These are phyloP conservation scores for Sugiyamaella floridensis DNA, from an alignment of 805 yeast genomes.

Conservation along the genomic window DNA sequence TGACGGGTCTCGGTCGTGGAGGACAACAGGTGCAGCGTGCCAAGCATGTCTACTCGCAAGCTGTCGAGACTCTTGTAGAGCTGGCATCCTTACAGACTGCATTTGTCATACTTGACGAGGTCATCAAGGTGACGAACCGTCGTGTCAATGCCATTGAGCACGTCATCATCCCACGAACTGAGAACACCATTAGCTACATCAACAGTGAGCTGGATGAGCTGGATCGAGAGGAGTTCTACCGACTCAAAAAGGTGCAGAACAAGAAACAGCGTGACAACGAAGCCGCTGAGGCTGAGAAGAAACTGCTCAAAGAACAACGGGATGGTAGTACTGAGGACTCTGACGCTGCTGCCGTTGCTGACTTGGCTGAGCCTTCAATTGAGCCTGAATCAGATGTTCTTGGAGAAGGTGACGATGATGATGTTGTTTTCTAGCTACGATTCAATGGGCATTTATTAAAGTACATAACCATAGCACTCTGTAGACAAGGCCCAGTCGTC, in stretches of 20 bases:
- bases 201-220: constrained; percentile 94
- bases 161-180: constrained; percentile 95
- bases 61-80: constrained; percentile 95
- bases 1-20: constrained; percentile 97
- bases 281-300: constrained; percentile 41
- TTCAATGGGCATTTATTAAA: not conserved
- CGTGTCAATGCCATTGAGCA: constrained; percentile 99
- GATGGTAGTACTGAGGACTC: constrained; percentile 25
- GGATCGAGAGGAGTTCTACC: constrained; percentile 96
- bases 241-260: constrained; percentile 93
- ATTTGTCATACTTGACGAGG: constrained; percentile 92
- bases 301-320: constrained; percentile 12
- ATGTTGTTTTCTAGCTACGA: constrained; percentile 35
- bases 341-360: constrained; percentile 14
- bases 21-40: constrained; percentile 98
- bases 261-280: constrained; percentile 81
- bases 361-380: constrained; percentile 12
- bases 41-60: constrained; percentile 83
- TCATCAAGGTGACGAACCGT: constrained; percentile 93
- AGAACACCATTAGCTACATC: constrained; percentile 85
- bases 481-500: not conserved
- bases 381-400: constrained; percentile 24
- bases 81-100: constrained; percentile 96
- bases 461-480: not conserved
- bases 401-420: constrained; percentile 39